These are phyloP conservation scores for Pseudonectria foliicola DNA, from an alignment of 2,329 filamentous ascomycete genomes.

Conservation along the genomic window DNA sequence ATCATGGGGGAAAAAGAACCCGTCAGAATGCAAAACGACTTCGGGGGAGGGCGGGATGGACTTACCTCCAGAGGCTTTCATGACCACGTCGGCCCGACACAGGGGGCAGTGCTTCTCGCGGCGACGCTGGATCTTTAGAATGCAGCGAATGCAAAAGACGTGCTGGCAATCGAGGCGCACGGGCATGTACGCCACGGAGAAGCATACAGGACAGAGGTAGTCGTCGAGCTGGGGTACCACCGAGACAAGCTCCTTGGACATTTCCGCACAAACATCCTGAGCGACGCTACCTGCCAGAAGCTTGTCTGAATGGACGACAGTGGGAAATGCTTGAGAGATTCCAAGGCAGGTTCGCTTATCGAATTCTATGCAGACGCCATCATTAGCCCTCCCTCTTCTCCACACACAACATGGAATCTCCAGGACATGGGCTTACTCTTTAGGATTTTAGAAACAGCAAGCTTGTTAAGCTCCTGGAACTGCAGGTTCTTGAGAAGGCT, in stretches of 20 bases:
- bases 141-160: slow-evolving; percentile 76
- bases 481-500: slow-evolving; percentile 71
- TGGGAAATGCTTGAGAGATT: slow-evolving; percentile 56
- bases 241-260: slow-evolving; percentile 64
- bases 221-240: slow-evolving; percentile 78
- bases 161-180: slow-evolving; percentile 70
- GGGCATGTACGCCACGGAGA: slow-evolving; percentile 71
- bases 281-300: slow-evolving; percentile 63
- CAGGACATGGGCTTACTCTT: slow-evolving; percentile 53
- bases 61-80: slow-evolving; percentile 60
- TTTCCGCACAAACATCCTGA: slow-evolving; percentile 66
- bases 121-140: slow-evolving; percentile 70
- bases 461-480: slow-evolving; percentile 78
- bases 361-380: slow-evolving; percentile 56
- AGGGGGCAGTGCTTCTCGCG: slow-evolving; percentile 65
- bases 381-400: slow-evolving; percentile 2
- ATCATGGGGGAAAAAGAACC: background rate
- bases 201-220: slow-evolving; percentile 76
- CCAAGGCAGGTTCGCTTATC: slow-evolving; percentile 76
- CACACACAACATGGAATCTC: background rate
- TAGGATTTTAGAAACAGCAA: slow-evolving; percentile 73
- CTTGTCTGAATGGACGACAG: slow-evolving; percentile 49
- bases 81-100: slow-evolving; percentile 65
- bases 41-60: slow-evolving; percentile 1
- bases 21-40: background rate